A percentile compares a stretch with the other conserved stretches of the same genome.
Conservation (phyloP, 2,329 filamentous ascomycete genomes). For the Diaporthe sp. region DNA sequence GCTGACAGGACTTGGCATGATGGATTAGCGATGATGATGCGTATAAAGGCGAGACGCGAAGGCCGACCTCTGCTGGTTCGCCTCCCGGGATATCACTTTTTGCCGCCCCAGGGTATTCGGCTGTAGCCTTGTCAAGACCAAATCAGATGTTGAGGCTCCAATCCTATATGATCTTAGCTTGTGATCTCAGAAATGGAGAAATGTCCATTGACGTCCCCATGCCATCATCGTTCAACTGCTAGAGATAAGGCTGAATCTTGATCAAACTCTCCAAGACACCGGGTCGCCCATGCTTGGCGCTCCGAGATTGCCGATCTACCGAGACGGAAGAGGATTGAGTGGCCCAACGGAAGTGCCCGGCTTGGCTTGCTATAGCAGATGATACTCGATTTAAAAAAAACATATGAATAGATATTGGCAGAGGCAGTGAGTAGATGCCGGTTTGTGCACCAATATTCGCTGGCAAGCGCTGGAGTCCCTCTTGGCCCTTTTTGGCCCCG, state of each 20-base stretch:
- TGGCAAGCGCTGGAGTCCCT: neutral
- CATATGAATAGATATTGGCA: neutral
- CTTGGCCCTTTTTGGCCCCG: neutral
- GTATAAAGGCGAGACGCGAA: conserved; percentile 29
- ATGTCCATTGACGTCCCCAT: neutral
- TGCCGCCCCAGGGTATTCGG: neutral
- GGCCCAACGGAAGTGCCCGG: conserved; percentile 8
- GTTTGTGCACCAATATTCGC: no score
- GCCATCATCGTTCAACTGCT: neutral
- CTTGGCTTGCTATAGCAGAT: neutral
- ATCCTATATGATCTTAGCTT: neutral
- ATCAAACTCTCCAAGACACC: conserved; percentile 19
- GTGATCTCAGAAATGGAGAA: neutral
- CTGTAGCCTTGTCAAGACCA: neutral
- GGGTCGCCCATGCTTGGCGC: conserved; percentile 25
- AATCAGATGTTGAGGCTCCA: neutral
- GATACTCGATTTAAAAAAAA: neutral
- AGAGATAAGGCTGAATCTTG: conserved; percentile 19
- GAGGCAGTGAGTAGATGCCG: neutral
- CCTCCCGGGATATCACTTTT: neutral
- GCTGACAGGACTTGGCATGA: conserved; percentile 14
- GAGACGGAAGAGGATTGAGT: conserved; percentile 6
- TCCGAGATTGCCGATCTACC: conserved; percentile 24
- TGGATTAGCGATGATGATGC: conserved; percentile 11
- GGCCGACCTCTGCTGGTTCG: conserved; percentile 10